Evolutionary conservation across 2,329 filamentous ascomycete genomes (phyloP), one percentile per base, ranked within the genome.

Genomic region (Neurospora sp.): DNA sequence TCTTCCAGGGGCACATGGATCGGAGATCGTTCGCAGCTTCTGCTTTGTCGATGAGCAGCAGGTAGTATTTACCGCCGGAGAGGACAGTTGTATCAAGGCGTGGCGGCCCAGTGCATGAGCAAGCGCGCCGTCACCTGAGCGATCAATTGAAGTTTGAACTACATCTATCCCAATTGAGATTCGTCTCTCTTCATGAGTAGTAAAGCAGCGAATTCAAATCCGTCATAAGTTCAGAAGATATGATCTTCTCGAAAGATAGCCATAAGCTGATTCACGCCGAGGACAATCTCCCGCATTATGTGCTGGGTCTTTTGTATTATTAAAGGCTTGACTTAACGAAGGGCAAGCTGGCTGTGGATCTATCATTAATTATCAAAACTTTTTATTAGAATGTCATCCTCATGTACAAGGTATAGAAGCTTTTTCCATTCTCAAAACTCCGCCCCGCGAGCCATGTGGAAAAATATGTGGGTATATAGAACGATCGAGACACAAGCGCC

Each of bases 1-100:
- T n/a, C 77, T 91, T 67, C 84, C 84, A 0, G 88, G 88, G 0
- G 89, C 85, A 4, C 89, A 91, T 76, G 86, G 87, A 0, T 84
- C 84, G 2, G 89, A 91, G 74, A 84, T 91, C 73, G 86, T 91
- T 58, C 82, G 88, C 52, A 84, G 85, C 15, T 90, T 90, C 75
- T 89, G 86, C 78, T 88, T 90, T 76, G 84, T 88, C 70, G 88
- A 90, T 72, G 82, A 87, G 74, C 84, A 85, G 73, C 83, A 87
- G 75, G 80, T 84, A 39, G 85, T 89, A 6, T 87, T 87, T 71
- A 88, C 86, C 66, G 85, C 82, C 6, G 87, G 87, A 19, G 87
- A 89, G 75, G 87, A 89, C 73, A 86, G 86, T 1, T 82, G 80
- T 72, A 80, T 89, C 76, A 87, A 85, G 76, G 85, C 86, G 2